Conservation (phyloP, 352 stramenopile species). For the Phytophthora lateralis region DNA sequence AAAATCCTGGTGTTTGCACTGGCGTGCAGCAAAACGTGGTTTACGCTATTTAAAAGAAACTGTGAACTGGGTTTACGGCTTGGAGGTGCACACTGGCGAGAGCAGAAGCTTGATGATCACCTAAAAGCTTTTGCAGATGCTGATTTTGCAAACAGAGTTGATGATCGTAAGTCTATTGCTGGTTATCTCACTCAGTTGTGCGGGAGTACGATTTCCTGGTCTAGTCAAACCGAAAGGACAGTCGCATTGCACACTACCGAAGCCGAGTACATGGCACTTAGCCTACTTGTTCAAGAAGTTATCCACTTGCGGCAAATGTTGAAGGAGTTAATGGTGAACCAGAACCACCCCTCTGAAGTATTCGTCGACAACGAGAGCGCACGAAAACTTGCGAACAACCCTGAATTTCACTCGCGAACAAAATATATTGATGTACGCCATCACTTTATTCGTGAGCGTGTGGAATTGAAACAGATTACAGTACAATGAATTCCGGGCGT, state of each 20-base stretch:
- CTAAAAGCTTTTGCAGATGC: too few relatives aligned
- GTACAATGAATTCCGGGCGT: slow-evolving; percentile 11
- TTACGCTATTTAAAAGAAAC: background rate
- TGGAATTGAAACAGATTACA: slow-evolving; percentile 16
- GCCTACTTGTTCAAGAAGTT: slow-evolving; percentile 23
- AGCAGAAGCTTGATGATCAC: too few relatives aligned
- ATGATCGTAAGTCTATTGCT: slow-evolving; percentile 1
- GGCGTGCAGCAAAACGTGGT: background rate
- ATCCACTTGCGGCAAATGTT: slow-evolving; percentile 24
- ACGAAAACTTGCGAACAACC: slow-evolving; percentile 26
- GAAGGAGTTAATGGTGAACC: slow-evolving; percentile 15
- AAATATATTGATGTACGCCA: slow-evolving; percentile 15
- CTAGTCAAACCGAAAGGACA: slow-evolving; percentile 26
- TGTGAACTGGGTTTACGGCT: too few relatives aligned
- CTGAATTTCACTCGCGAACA: slow-evolving; percentile 16
- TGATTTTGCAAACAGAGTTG: slow-evolving; percentile 4
- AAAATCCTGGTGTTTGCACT: background rate
- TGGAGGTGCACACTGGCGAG: too few relatives aligned
- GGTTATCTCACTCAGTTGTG: slow-evolving; percentile 25
- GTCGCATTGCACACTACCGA: slow-evolving; percentile 13
- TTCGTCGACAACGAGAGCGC: slow-evolving; percentile 23
- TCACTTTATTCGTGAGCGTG: slow-evolving; percentile 10
- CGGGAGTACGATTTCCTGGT: slow-evolving; percentile 23
- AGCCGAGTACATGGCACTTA: slow-evolving; percentile 18
- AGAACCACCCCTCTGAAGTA: slow-evolving; percentile 13